Conservation (phyloP, 2,329 filamentous ascomycete genomes). For the Arachnomyces sp. region DNA sequence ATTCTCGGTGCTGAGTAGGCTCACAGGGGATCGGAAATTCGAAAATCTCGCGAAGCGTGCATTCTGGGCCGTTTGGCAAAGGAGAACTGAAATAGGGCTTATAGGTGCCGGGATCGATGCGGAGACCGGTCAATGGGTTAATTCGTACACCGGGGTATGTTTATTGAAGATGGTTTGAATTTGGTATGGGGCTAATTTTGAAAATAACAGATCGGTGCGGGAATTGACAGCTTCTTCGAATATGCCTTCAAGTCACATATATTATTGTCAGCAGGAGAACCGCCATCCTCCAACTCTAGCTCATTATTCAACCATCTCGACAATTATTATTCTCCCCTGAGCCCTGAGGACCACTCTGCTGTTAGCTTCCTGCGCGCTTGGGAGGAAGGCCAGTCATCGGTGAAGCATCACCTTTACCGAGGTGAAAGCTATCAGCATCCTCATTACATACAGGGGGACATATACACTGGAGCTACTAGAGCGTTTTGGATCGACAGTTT, state of each 20-base stretch:
- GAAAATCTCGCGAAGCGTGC: conserved; percentile 83
- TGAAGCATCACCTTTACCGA: conserved; percentile 86
- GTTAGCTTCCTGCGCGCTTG: conserved; percentile 74
- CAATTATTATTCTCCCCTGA: conserved; percentile 57
- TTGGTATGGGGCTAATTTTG: background rate
- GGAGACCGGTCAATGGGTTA: conserved; percentile 82
- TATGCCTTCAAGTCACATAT: conserved; percentile 94
- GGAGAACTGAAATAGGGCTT: conserved; percentile 74
- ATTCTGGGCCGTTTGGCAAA: conserved; percentile 94
- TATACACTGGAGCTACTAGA: conserved; percentile 76
- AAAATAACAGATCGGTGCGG: conserved; percentile 63
- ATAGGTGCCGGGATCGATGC: conserved; percentile 89
- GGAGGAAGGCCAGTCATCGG: conserved; percentile 76
- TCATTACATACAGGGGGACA: conserved; percentile 85
- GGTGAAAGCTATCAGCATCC: conserved; percentile 67
- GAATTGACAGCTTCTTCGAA: conserved; percentile 97
- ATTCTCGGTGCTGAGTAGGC: conserved; percentile 78
- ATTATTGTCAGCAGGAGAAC: conserved; percentile 65
- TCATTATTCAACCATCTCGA: conserved; percentile 45
- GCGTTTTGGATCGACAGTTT: conserved; percentile 95
- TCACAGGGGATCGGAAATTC: conserved; percentile 80
- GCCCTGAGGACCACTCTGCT: conserved; percentile 59
- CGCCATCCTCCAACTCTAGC: conserved; percentile 26
- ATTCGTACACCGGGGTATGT: conserved; percentile 64
- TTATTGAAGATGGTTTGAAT: background rate